phyloP scores from a whole-genome alignment of 2,329 filamentous ascomycete genomes.

The Chrysoporthe puriensis region DNA sequence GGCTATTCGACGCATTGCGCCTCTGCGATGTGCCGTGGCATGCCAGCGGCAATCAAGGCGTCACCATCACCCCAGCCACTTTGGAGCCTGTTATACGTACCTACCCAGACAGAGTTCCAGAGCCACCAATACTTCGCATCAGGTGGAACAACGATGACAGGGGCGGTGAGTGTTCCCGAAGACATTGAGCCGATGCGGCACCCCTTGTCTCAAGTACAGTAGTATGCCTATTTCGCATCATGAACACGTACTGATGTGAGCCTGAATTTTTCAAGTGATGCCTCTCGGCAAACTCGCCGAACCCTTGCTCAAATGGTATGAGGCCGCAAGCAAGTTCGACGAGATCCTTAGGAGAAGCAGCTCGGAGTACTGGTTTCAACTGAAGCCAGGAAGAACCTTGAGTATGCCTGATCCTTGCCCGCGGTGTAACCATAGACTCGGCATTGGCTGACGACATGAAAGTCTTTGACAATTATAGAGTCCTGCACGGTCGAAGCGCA shows the following conservation, averaged over 20 bases:
- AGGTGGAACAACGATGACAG: slow-evolving; percentile 95
- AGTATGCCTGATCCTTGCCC: slow-evolving; percentile 54
- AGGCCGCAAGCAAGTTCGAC: slow-evolving; percentile 76
- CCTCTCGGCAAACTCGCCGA: neutral
- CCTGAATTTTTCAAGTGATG: neutral
- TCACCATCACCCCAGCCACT: slow-evolving; percentile 74
- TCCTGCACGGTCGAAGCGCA: slow-evolving; percentile 81
- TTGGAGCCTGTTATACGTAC: slow-evolving; percentile 73
- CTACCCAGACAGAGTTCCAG: slow-evolving; percentile 39
- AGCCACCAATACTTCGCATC: slow-evolving; percentile 44
- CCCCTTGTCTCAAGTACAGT: too few relatives aligned
- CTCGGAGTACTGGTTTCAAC: slow-evolving; percentile 78
- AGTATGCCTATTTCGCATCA: neutral
- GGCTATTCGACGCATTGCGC: slow-evolving; percentile 62
- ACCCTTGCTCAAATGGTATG: slow-evolving; percentile 66
- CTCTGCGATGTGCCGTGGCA: slow-evolving; percentile 71
- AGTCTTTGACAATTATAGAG: slow-evolving; percentile 97
- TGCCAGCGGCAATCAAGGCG: slow-evolving; percentile 85
- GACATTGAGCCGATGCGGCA: neutral
- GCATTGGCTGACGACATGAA: neutral
- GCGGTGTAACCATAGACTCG: neutral
- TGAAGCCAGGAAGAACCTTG: slow-evolving; percentile 76
- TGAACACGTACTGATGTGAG: neutral
- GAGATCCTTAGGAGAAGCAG: slow-evolving; percentile 66
- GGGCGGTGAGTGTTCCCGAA: slow-evolving; percentile 44